Base-by-base conservation (phyloP, 2,329 filamentous ascomycete species). In the Cryphonectria nitschkei region DNA sequence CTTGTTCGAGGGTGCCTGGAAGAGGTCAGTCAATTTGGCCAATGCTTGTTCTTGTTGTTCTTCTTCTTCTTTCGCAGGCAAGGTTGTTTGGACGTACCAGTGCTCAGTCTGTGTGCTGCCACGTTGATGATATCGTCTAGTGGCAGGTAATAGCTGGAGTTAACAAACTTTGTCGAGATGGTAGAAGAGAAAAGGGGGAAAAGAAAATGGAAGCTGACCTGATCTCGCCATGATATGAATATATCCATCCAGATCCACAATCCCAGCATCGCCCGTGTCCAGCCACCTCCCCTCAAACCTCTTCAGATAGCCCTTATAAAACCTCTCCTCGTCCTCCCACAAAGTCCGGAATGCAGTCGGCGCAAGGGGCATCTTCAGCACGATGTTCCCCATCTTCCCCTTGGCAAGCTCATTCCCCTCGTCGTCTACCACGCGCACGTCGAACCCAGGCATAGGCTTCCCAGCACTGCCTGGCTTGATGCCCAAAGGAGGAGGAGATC, bases 121-220 rank as follows among this genome's bases (percentile, higher is more conserved):
- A 97, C 95, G 78, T 98, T 98, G 78, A 98, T 94, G 72, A 98
- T 92, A 79, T 98, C 95, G 82, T 98, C 95, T 76, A 50, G n/a
- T 50, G 43, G 16, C 2, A 13, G 13, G 11, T 11, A 39, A 3
- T 2, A 39, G 37, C 26, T 50, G 29, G 32, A 14, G 43, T 74
- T 11, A 72, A 63, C 56, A 16, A 52, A 39, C 14, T 50, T 11
- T 39, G 37, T 39, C 37, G 37, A 39, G 46, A 16, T 22, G 16
- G 43, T 22, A 6, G 22, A 16, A 22, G 6, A 46, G 43, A 7
- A n/a, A 19, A 50, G 5, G 9, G 7, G 22, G 46, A 50, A n/a
- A n/a, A 50, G 16, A n/a, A n/a, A 9, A 50, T n/a, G 22, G 11
- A 2, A 50, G 22, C 22, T 6, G 68, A 77, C 77, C 77, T 22